Base-by-base conservation (phyloP, 768 basidiomycete species). In the Termitomyces titanicus region DNA sequence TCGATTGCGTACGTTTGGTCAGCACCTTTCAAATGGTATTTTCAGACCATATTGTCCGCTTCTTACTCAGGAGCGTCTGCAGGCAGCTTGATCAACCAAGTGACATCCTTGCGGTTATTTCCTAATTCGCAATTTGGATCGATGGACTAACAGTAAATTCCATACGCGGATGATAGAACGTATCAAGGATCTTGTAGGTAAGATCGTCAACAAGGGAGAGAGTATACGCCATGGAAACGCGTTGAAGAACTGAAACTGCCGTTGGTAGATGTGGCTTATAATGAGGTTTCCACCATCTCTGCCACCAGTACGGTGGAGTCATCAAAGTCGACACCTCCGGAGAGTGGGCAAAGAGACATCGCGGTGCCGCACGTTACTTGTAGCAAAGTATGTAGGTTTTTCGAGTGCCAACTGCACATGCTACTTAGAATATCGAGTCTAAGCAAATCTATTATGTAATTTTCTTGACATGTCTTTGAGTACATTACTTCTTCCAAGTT, bases 401-500 rank as follows among this genome's bases (percentile, higher is more conserved):
- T 29, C 17, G 12, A 45, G 10, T 22, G 44, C n/a, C 17, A 29
- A 29, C 29, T 29, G 9, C 29, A 29, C 29, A 29, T 29, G 9
- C n/a, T n/a, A n/a, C n/a, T n/a, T n/a, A n/a, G 13, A 20, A 9
- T 33, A 22, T n/a, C 10, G 17, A 37, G 22, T 35, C 24, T 37
- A 38, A 27, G 24, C 42, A 47, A 37, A 47, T 54, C 34, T 53
- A 38, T 45, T 47, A 54, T 12, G 24, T n/a, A n/a, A n/a, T 45
- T 45, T 37, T 13, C 17, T 42, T 33, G n/a, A 17, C 15, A 27
- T 39, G 22, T 29, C 13, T 48, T 45, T 46, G 11, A 42, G 22
- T 45, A 49, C 35, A 40, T 47, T 24, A 60, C 60, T 70, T 79
- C 64, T 79, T 83, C 93, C 94, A 95, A 61, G 82, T 84, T 2